Evolutionary conservation across 805 yeast genomes (phyloP), one percentile per base, ranked within the genome.

Genomic region (Nakazawaea ernobii): DNA sequence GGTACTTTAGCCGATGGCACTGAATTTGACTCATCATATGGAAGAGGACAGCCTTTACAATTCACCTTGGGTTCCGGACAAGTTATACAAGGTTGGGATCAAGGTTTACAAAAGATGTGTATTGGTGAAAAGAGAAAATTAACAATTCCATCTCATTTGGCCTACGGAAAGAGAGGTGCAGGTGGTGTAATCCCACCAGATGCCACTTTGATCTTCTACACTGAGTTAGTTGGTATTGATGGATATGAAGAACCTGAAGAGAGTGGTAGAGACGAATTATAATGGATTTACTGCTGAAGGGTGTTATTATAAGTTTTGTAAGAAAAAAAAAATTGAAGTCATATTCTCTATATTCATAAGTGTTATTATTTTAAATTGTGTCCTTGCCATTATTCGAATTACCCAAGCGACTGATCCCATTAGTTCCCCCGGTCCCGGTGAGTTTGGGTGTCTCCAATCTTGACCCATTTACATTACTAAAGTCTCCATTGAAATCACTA

Each of bases 1-100:
- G 97, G 97, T 9, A 67, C 62, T 32, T 70, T 90, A 43, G 70
- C 69, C 49, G 82, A 81, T 59, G 94, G 90, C 3, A 69, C 78
- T 6, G 80, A 74, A 5, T 91, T 90, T 59, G 97, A 90, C 65
- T 77, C 87, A 8, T 86, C 95, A 1, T 66, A 73, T 48, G 59
- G 62, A 20, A 76, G 95, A 59, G 80, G 79, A 11, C 56, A 63
- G 39, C 97, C 97, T 40, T 70, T 90, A 51, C 62, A 73, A 37
- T 90, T 90, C 65, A 66, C 66, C n/a, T 67, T 91, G 46, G 97
- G 97, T 37, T 63, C 66, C 26, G 91, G 95, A 5, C 83, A 77
- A 57, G 97, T 90, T 30, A 90, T 90, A 59, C 60, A 73, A 51
- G 97, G 97, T 50, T 90, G 97, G 97, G 97, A 90, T 53, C 79